Conservation (phyloP, 1,139 yeast species). For the Zygoascus meyerae region DNA sequence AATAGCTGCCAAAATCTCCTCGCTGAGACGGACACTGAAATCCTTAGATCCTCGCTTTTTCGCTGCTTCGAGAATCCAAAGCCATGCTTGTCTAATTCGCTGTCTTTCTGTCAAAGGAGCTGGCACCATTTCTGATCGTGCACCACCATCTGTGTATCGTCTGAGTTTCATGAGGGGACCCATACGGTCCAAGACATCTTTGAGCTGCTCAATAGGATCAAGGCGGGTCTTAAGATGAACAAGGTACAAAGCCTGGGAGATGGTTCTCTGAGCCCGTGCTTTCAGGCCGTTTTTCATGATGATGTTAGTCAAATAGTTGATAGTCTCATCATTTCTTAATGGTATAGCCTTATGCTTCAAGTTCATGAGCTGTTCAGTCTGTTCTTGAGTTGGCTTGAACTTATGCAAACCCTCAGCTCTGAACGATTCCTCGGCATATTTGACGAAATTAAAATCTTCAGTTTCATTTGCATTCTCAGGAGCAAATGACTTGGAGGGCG, state of each 20-base stretch:
- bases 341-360: conserved; percentile 57
- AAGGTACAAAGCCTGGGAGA: conserved; percentile 74
- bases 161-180: conserved; percentile 82
- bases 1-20: conserved; percentile 73
- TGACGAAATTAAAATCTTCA: conserved; percentile 23
- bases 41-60: conserved; percentile 73
- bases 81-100: conserved; percentile 78
- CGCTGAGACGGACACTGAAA: conserved; percentile 82
- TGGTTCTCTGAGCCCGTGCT: conserved; percentile 65
- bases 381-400: conserved; percentile 51
- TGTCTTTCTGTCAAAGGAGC: conserved; percentile 77
- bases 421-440: conserved; percentile 7
- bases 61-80: conserved; percentile 85
- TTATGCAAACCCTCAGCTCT: conserved; percentile 6
- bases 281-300: conserved; percentile 93
- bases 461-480: conserved; percentile 22
- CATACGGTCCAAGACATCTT: conserved; percentile 68
- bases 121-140: conserved; percentile 76
- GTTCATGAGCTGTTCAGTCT: conserved; percentile 48
- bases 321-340: conserved; percentile 55
- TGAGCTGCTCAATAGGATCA: conserved; percentile 73
- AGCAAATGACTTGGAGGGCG: conserved; percentile 30
- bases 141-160: conserved; percentile 77
- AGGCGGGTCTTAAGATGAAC: conserved; percentile 64
- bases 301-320: conserved; percentile 74